Evolutionary conservation across 768 basidiomycete genomes (phyloP), one percentile per base, ranked within the genome.

Genomic region (Suillus cothurnatus): DNA sequence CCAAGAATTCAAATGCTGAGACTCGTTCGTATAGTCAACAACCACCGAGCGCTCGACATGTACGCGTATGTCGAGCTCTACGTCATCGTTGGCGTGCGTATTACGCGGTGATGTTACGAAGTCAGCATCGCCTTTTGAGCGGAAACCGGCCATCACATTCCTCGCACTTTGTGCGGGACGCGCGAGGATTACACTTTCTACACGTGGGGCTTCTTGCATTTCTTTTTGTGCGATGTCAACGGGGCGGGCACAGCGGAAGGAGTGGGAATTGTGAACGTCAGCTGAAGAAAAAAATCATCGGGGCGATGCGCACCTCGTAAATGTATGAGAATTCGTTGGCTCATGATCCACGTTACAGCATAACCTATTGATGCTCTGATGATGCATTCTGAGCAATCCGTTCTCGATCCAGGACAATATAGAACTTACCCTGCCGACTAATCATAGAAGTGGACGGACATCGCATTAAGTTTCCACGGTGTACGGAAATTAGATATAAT

Each of bases 291-390:
- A 31, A 7, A 41, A 7, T n/a, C 5, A n/a, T 6, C 31, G 26
- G 9, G 45, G 5, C 15, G 21, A 23, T 56, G 71, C 77, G 43
- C 64, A 83, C 87, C 81, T 72, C 84, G 82, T 45, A 86, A 77
- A 78, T 88, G 87, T 58, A 87, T 81, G 59, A 88, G 73, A 61
- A 88, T 79, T 64, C 82, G 78, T 68, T 87, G 85, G 31, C 83
- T 84, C 86, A 85, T 86, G 71, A 88, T 87, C 85, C 85, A 88
- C 39, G 83, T 85, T 61, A 84, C 79, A 39, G 78, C 81, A 68
- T 86, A 79, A 49, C 71, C 80, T 21, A 78, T 68, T 19, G 77
- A 70, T 28, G 72, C 70, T 26, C 78, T 79, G 65, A 17, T 41
- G 26, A 59, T 50, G 17, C 15, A 9, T 23, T 57, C 23, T 61